These are phyloP conservation scores for Colletotrichum eremochloae DNA, from an alignment of 2,329 filamentous ascomycete species.

Conservation along the genomic window DNA sequence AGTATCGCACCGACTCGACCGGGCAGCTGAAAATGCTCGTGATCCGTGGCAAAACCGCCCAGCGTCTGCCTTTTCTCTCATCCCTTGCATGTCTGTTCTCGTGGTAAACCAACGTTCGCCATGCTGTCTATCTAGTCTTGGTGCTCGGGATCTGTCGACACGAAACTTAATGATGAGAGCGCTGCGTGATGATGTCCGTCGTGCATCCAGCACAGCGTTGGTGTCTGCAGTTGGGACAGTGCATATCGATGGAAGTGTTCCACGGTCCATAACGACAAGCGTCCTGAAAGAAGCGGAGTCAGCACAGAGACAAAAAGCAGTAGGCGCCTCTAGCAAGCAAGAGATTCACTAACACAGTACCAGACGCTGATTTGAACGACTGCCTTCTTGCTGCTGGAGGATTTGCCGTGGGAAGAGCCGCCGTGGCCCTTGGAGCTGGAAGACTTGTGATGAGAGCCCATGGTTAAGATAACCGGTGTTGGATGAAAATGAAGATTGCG, in stretches of 20 bases:
- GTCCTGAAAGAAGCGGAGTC: constrained; percentile 7
- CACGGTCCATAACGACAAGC: neutral
- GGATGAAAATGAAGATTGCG: neutral
- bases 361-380: neutral
- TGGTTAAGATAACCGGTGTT: neutral
- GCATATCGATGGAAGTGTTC: neutral
- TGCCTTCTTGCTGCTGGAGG: constrained; percentile 9
- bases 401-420: constrained; percentile 8
- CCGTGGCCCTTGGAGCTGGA: neutral
- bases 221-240: constrained; percentile 17
- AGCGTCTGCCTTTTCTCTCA: neutral
- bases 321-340: neutral
- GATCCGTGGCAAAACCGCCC: neutral
- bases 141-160: neutral
- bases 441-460: neutral
- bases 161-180: neutral
- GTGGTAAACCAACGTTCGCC: neutral
- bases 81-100: neutral
- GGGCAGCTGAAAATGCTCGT: too few relatives aligned
- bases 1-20: neutral
- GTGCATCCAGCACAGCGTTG: neutral
- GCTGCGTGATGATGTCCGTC: neutral
- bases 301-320: neutral
- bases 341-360: constrained; percentile 16
- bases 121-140: neutral